These are phyloP conservation scores for Neurospora sp. DNA, from an alignment of 2,329 filamentous ascomycete species.

Conservation along the genomic window DNA sequence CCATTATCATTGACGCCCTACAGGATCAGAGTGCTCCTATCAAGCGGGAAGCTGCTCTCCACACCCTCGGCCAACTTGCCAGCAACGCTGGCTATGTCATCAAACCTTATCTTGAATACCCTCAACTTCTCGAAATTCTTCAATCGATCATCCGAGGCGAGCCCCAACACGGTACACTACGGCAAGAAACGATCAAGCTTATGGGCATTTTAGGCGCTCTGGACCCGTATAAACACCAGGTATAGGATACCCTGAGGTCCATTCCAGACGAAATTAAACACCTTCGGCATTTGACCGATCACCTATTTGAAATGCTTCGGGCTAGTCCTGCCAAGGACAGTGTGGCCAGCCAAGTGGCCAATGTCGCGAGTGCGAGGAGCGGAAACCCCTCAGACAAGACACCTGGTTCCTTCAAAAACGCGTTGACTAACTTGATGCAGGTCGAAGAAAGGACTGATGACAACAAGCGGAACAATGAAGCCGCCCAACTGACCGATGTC, in stretches of 20 bases:
- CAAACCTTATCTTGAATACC: conserved; percentile 88
- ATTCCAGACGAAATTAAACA: conserved; percentile 8
- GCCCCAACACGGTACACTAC: conserved; percentile 67
- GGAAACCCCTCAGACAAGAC: not conserved
- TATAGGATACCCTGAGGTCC: conserved; percentile 22
- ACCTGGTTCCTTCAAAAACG: not conserved
- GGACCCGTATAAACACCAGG: conserved; percentile 90
- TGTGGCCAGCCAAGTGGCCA: not conserved
- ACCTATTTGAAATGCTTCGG: not conserved
- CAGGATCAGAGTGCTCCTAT: conserved; percentile 86
- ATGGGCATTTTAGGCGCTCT: conserved; percentile 92
- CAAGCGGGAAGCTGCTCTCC: conserved; percentile 85
- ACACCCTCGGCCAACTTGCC: conserved; percentile 82
- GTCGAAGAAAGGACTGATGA: conserved; percentile 85
- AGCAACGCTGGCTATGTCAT: conserved; percentile 98
- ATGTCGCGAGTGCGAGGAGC: not conserved
- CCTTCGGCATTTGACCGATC: not conserved
- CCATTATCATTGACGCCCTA: conserved; percentile 83
- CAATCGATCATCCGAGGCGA: conserved; percentile 93
- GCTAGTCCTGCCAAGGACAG: not conserved
- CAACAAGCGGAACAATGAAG: conserved; percentile 56
- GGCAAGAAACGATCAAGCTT: conserved; percentile 91
- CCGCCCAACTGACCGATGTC: conserved; percentile 73
- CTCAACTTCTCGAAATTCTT: conserved; percentile 82
- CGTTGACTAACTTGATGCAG: conserved; percentile 34